These are phyloP conservation scores for Pochonia chlamydosporia DNA, from an alignment of 2,329 filamentous ascomycete genomes.

Conservation along the genomic window DNA sequence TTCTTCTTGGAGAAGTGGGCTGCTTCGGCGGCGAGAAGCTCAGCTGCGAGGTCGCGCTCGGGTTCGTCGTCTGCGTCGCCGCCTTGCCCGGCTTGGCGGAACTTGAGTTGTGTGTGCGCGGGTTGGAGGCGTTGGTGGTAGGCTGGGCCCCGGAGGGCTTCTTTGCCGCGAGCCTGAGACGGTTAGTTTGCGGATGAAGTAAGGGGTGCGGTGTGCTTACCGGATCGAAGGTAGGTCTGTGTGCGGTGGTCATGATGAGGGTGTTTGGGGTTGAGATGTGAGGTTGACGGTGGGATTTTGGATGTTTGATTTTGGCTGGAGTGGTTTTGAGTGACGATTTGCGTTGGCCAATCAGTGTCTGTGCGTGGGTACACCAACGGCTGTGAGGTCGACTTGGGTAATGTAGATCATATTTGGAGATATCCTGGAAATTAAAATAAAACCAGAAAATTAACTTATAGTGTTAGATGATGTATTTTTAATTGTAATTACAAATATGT, in stretches of 20 bases:
- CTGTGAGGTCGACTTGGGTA: not conserved
- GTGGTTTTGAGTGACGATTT: not conserved
- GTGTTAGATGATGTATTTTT: too few relatives aligned
- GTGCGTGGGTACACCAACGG: not conserved
- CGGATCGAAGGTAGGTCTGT: slow-evolving; percentile 93
- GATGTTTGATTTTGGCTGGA: not conserved
- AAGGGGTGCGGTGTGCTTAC: slow-evolving; percentile 41
- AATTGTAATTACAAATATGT: too few relatives aligned
- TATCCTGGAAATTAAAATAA: not conserved
- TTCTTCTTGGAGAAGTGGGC: slow-evolving; percentile 82
- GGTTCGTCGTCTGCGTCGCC: slow-evolving; percentile 67
- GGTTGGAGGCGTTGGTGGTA: slow-evolving; percentile 96
- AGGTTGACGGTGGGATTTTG: not conserved
- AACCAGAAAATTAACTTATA: not conserved
- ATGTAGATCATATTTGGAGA: too few relatives aligned
- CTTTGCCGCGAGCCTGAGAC: slow-evolving; percentile 78
- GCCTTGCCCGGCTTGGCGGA: slow-evolving; percentile 80
- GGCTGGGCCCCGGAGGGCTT: slow-evolving; percentile 84
- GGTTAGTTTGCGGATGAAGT: not conserved
- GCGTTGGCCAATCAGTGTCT: not conserved
- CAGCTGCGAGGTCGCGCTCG: slow-evolving; percentile 74
- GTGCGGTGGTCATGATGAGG: slow-evolving; percentile 55
- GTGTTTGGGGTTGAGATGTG: not conserved
- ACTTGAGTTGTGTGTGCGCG: slow-evolving; percentile 89
- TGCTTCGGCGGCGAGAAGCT: slow-evolving; percentile 84